These are phyloP conservation scores for Salix exigua DNA, from an alignment of 345 rosid species.

Conservation along the genomic window DNA sequence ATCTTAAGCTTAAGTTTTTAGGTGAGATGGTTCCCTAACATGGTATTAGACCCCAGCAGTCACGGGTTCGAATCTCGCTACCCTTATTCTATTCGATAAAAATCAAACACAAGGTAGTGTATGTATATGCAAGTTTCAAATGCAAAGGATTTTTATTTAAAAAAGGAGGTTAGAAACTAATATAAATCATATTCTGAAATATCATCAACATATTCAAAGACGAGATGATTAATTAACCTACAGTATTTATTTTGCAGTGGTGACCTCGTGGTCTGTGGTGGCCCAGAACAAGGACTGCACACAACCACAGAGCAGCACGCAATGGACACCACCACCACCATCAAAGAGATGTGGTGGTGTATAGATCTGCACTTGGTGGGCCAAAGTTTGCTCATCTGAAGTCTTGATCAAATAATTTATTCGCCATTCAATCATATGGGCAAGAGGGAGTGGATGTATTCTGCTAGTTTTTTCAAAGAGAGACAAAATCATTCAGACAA, in stretches of 20 bases:
- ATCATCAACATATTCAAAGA: too few species aligned
- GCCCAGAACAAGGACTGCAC: background rate
- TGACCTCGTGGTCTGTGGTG: background rate
- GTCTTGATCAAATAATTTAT: background rate
- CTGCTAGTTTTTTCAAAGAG: background rate
- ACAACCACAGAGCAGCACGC: background rate
- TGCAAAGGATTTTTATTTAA: too few species aligned
- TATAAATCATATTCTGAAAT: too few species aligned
- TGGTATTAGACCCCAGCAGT: too few species aligned
- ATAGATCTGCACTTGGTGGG: conserved; percentile 2
- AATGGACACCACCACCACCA: background rate
- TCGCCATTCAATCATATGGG: background rate
- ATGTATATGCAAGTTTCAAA: too few species aligned
- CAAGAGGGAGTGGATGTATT: background rate
- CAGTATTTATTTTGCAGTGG: background rate
- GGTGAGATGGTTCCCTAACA: too few species aligned
- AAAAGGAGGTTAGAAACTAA: rapidly evolving
- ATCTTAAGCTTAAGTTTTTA: too few species aligned
- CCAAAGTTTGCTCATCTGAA: conserved; percentile 2
- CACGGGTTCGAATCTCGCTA: too few species aligned
- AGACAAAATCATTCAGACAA: background rate
- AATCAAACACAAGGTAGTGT: too few species aligned
- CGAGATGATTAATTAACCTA: too few species aligned
- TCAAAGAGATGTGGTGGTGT: background rate
- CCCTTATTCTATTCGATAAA: too few species aligned